Evolutionary conservation across 1,284 basidiomycete genomes (phyloP).

Genomic region (Ustilago vetiveriae): DNA sequence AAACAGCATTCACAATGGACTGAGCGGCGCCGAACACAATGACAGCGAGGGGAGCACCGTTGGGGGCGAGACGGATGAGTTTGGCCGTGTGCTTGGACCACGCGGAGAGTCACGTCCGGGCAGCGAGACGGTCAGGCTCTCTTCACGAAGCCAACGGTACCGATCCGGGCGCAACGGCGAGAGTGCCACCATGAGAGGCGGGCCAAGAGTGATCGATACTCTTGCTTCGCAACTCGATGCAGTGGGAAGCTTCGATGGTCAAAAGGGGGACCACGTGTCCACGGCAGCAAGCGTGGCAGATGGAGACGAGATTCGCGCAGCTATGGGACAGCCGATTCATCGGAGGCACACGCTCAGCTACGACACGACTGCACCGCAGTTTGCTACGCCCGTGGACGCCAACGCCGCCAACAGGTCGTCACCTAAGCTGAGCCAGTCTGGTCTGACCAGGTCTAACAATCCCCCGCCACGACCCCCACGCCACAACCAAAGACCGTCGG

Average conservation of each 20-base stretch:
- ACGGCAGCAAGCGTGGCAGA: neutral
- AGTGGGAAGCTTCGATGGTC: neutral
- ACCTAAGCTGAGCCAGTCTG: constrained; percentile 29
- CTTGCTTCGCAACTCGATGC: constrained; percentile 30
- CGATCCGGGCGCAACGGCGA: neutral
- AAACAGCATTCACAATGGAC: constrained; percentile 15
- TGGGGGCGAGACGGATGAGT: constrained; percentile 7
- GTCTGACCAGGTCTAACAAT: constrained; percentile 17
- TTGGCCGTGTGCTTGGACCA: constrained; percentile 1
- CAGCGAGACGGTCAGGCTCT: constrained; percentile 14
- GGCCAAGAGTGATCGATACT: constrained; percentile 23
- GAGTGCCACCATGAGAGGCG: constrained; percentile 5
- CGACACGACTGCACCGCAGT: neutral
- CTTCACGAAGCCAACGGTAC: constrained; percentile 10
- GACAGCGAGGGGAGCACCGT: constrained; percentile 32
- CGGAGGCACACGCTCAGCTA: constrained; percentile 23
- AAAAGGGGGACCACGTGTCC: neutral
- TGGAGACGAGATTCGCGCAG: neutral
- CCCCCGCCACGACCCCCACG: constrained; percentile 36
- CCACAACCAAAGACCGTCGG: constrained; percentile 24
- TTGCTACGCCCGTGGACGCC: neutral
- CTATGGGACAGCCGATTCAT: neutral
- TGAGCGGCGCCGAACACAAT: constrained; percentile 6
- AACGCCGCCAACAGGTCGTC: constrained; percentile 4
- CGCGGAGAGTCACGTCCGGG: neutral